Evolutionary conservation across 177 flowering plant species (phyloP), one percentile per base, ranked within the genome.

Genomic region (Vitis hybrid): DNA sequence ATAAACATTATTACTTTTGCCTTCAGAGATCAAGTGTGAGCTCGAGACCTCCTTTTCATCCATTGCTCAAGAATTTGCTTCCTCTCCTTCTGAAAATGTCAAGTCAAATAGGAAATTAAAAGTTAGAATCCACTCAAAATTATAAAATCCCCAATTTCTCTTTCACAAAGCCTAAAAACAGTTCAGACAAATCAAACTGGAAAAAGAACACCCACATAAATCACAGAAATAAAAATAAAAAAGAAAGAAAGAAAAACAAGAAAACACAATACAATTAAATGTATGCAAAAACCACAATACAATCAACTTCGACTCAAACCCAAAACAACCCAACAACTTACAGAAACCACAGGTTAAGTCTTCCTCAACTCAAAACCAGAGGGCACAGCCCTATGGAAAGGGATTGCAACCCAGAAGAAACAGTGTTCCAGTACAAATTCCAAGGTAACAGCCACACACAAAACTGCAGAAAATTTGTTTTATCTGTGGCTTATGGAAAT

Each of bases 1-100:
- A 73, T 81, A 87, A 64, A 90, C 67, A 64, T 79, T 74, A 24
- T 87, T 90, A 19, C 59, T 75, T 66, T 73, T 83, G 59, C 80
- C 88, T 75, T 78, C 87, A 49, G 82, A 70, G 64, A 73, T 31
- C 57, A 60, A 8, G 66, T 38, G 56, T 64, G 85, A 84, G 51
- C 64, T 65, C 62, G 73, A 67, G 18, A 71, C 63, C 70, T 67
- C 84, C 70, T 88, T 73, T 31, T 80, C 92, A 74, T 76, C 93
- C 95, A 90, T 90, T 71, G 64, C 44, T 75, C 75, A 62, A 59
- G 54, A 71, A 62, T 24, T 75, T 63, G n/a, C 47, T 67, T 60
- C 77, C 56, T 33, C 73, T 66, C 77, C 75, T 71, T 17, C 31
- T 28, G 22, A 62, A 62, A 59, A 8, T 33, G 18, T 63, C 57